These are phyloP conservation scores for Phytophthora fragariae DNA, from an alignment of 352 stramenopile species.

Conservation along the genomic window DNA sequence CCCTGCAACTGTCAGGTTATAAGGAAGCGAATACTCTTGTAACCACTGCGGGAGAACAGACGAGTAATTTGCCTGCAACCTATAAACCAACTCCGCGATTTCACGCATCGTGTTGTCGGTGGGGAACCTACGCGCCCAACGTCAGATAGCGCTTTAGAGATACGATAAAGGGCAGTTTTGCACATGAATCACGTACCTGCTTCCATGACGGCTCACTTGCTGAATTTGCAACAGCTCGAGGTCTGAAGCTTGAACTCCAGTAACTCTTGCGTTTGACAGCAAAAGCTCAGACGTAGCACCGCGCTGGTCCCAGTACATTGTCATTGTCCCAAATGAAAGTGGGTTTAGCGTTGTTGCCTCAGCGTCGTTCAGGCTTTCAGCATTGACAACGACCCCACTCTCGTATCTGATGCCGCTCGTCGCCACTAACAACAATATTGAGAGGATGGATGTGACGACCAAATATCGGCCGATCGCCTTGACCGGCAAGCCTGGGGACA, in stretches of 20 bases:
- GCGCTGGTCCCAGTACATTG: constrained; percentile 64
- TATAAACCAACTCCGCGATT: constrained; percentile 48
- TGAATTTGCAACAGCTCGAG: constrained; percentile 73
- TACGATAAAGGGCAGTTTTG: too few relatives aligned
- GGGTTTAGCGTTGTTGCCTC: constrained; percentile 11
- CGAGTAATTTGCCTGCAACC: constrained; percentile 53
- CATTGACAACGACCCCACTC: constrained; percentile 7
- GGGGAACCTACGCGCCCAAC: constrained; percentile 44
- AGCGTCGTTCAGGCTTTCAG: constrained; percentile 22
- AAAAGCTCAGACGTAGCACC: constrained; percentile 26
- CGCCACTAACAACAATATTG: constrained; percentile 20
- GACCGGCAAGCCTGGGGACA: constrained; percentile 12
- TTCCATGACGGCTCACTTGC: constrained; percentile 67
- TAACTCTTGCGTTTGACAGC: constrained; percentile 30
- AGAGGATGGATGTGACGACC: constrained; percentile 14
- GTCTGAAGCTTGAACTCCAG: constrained; percentile 34
- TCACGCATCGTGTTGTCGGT: constrained; percentile 60
- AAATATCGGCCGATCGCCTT: constrained; percentile 22
- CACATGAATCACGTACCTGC: constrained; percentile 40
- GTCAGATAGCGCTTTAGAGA: constrained; percentile 6
- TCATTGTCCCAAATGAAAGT: constrained; percentile 64
- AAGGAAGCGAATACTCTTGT: constrained; percentile 62
- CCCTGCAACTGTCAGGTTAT: constrained; percentile 57
- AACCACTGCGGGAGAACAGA: constrained; percentile 58
- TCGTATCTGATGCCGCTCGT: constrained; percentile 25